Conservation (phyloP, 768 basidiomycete genomes). For the Boletus edulis region DNA sequence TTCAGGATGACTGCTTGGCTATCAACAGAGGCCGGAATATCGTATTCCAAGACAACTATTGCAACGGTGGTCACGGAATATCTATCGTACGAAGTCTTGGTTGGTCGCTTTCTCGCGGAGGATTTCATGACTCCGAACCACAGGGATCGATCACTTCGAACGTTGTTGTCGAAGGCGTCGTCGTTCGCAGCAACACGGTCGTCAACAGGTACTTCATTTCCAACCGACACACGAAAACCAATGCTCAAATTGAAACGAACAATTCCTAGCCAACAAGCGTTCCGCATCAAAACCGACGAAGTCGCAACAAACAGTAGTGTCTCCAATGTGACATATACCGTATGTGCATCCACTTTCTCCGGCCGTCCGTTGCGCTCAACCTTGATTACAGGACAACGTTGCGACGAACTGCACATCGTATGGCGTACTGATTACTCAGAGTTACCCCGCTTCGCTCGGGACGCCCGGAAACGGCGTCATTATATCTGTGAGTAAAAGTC, state of each 20-base stretch:
- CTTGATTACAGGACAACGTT: slow-evolving; percentile 44
- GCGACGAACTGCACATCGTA: slow-evolving; percentile 46
- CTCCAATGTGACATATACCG: slow-evolving; percentile 47
- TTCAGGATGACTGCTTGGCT: slow-evolving; percentile 62
- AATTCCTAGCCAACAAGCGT: slow-evolving; percentile 42
- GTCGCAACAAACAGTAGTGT: slow-evolving; percentile 47
- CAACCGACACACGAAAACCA: no score
- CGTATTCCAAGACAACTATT: slow-evolving; percentile 48
- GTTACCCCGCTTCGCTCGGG: slow-evolving; percentile 53
- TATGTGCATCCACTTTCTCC: slow-evolving; percentile 18
- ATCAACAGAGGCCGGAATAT: slow-evolving; percentile 45
- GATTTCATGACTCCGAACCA: neutral
- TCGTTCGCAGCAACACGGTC: slow-evolving; percentile 51
- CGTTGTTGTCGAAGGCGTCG: slow-evolving; percentile 44
- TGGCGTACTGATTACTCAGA: slow-evolving; percentile 63
- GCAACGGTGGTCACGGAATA: slow-evolving; percentile 62
- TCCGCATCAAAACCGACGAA: slow-evolving; percentile 60
- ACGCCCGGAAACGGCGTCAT: slow-evolving; percentile 55
- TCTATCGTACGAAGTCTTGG: slow-evolving; percentile 39
- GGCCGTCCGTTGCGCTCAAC: neutral
- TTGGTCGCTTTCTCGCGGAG: neutral
- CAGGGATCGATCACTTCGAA: slow-evolving; percentile 56
- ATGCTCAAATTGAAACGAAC: neutral
- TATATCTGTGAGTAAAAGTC: slow-evolving; percentile 44
- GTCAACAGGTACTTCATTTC: slow-evolving; percentile 43